phyloP scores from a whole-genome alignment of 805 yeast species.

The Starmerella stellata region DNA sequence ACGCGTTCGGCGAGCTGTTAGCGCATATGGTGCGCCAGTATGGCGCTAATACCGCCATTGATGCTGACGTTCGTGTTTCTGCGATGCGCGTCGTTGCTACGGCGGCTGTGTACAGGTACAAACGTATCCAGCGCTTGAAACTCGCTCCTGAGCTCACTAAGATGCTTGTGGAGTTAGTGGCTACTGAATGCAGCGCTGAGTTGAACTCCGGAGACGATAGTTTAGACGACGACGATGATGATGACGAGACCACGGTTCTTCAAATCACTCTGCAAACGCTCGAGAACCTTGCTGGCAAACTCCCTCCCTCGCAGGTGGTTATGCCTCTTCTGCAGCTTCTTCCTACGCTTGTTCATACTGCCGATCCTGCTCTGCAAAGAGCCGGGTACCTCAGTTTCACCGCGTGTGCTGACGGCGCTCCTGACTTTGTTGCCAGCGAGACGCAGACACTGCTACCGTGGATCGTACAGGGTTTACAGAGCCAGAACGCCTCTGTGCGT shows the following conservation, averaged over 20 bases:
- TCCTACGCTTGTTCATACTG: slow-evolving; percentile 28
- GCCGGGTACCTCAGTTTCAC: slow-evolving; percentile 72
- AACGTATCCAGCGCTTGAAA: slow-evolving; percentile 60
- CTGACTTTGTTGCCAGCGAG: slow-evolving; percentile 71
- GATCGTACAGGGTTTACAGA: slow-evolving; percentile 59
- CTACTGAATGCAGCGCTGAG: slow-evolving; percentile 29
- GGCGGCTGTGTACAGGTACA: slow-evolving; percentile 60
- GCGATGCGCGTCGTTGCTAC: slow-evolving; percentile 73
- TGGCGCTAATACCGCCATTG: slow-evolving; percentile 42
- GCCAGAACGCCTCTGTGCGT: slow-evolving; percentile 53
- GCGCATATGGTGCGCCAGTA: slow-evolving; percentile 53
- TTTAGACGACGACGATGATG: slow-evolving; percentile 86
- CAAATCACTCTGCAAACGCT: slow-evolving; percentile 63
- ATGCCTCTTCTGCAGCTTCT: slow-evolving; percentile 46
- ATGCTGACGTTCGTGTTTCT: slow-evolving; percentile 65
- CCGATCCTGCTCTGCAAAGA: slow-evolving; percentile 64
- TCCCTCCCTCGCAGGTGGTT: slow-evolving; percentile 87
- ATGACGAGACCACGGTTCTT: slow-evolving; percentile 71
- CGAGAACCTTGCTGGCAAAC: slow-evolving; percentile 56
- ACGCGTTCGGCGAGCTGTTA: slow-evolving; percentile 48
- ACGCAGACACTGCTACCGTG: slow-evolving; percentile 55
- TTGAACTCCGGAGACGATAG: slow-evolving; percentile 50
- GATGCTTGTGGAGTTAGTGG: slow-evolving; percentile 54
- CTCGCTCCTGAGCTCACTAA: slow-evolving; percentile 65
- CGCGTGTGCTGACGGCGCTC: slow-evolving; percentile 78